Evolutionary conservation across 441 rosid genomes (phyloP).

Genomic region (Erysimum cheiri): DNA sequence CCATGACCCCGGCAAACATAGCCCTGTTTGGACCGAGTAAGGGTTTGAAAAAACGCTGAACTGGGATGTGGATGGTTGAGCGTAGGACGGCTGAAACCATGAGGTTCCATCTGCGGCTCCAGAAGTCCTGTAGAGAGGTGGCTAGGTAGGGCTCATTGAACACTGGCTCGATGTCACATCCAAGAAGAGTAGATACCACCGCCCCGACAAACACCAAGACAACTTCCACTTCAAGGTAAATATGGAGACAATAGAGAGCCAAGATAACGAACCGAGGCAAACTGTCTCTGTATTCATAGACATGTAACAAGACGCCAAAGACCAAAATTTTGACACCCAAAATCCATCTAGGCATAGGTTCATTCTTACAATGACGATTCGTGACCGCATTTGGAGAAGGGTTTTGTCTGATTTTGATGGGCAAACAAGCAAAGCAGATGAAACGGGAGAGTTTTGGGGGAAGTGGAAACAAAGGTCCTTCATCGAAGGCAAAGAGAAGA

Average conservation of each 20-base stretch:
- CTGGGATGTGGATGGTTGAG: conserved; percentile 60
- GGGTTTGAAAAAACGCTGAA: conserved; percentile 30
- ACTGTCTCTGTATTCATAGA: conserved; percentile 33
- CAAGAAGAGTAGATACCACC: conserved; percentile 47
- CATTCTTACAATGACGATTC: conserved; percentile 8
- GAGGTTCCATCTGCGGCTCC: conserved; percentile 88
- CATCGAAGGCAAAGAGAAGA: conserved; percentile 67
- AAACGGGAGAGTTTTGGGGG: conserved; percentile 55
- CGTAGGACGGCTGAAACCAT: conserved; percentile 62
- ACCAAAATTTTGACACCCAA: conserved; percentile 42
- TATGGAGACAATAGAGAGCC: conserved; percentile 46
- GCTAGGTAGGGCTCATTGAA: conserved; percentile 71
- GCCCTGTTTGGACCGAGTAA: conserved; percentile 39
- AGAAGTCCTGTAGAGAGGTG: conserved; percentile 84
- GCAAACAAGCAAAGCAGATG: conserved; percentile 62
- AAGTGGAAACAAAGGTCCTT: conserved; percentile 56
- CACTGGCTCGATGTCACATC: conserved; percentile 61
- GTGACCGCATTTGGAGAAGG: neutral
- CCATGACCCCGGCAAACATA: conserved; percentile 36
- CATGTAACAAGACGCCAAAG: conserved; percentile 39
- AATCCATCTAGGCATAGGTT: conserved; percentile 34
- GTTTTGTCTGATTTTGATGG: conserved; percentile 50
- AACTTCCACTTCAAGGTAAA: conserved; percentile 52
- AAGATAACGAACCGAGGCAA: conserved; percentile 43
- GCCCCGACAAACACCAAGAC: conserved; percentile 38